phyloP scores from a whole-genome alignment of 805 yeast genomes.

The Metschnikowia matae region DNA sequence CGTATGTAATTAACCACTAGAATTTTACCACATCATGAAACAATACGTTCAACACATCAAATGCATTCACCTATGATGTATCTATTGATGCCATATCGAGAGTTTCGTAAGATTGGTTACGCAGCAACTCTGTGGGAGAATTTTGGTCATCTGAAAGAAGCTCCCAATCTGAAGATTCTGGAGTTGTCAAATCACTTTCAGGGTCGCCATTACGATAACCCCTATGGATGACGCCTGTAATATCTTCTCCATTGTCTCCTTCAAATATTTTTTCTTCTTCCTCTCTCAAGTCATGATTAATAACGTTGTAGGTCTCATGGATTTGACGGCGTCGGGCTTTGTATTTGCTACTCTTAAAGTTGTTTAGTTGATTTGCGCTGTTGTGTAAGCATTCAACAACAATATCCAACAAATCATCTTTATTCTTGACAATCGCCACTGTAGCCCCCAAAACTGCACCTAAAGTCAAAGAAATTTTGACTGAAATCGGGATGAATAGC shows the following conservation, averaged over 20 bases:
- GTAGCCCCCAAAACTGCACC: constrained; percentile 3
- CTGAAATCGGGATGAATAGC: neutral
- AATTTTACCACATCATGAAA: too few species aligned
- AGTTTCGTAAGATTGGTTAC: neutral
- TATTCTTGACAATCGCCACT: neutral
- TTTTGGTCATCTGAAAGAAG: neutral
- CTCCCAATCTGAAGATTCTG: constrained; percentile 1
- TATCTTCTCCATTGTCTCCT: neutral
- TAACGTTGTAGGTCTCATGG: neutral
- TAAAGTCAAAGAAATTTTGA: neutral
- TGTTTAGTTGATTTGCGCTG: neutral
- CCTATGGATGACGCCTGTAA: neutral
- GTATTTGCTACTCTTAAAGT: neutral
- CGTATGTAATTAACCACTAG: too few species aligned
- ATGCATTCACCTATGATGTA: neutral
- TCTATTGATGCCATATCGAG: neutral
- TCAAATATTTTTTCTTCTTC: neutral
- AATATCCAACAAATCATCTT: neutral
- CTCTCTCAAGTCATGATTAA: too few species aligned
- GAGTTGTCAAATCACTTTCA: neutral
- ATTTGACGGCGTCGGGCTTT: neutral
- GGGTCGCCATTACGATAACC: neutral
- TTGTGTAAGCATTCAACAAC: neutral
- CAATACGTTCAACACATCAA: too few species aligned
- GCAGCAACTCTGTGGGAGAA: neutral